These are phyloP conservation scores for Massarina eburnea DNA, from an alignment of 2,329 filamentous ascomycete species.

Conservation along the genomic window DNA sequence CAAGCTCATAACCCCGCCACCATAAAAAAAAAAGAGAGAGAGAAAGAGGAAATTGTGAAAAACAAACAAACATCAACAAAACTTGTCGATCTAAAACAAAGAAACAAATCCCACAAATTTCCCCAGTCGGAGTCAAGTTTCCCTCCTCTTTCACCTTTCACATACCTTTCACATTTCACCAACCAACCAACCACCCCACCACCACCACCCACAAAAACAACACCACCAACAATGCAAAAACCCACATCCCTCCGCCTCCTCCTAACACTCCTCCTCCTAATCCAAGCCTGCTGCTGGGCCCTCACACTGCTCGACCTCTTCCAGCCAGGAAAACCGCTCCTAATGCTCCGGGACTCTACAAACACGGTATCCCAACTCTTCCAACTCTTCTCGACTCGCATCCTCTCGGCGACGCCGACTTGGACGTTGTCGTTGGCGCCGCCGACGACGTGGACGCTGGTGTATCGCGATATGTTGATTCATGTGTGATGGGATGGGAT, in stretches of 20 bases:
- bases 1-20: too few relatives aligned
- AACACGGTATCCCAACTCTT: conserved; percentile 19
- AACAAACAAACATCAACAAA: too few relatives aligned
- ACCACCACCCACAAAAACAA: too few relatives aligned
- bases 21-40: too few relatives aligned
- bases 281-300: conserved; percentile 36
- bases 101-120: too few relatives aligned
- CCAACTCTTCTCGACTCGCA: background rate
- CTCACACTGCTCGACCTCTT: conserved; percentile 34
- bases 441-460: background rate
- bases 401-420: background rate
- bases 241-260: conserved; percentile 29
- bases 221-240: conserved; percentile 23
- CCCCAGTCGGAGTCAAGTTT: too few relatives aligned
- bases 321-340: conserved; percentile 29
- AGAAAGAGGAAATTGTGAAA: too few relatives aligned
- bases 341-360: conserved; percentile 21
- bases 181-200: background rate
- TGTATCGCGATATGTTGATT: background rate
- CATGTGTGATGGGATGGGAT: background rate
- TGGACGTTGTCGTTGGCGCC: background rate
- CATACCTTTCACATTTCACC: background rate
- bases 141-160: too few relatives aligned
- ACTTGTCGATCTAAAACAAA: too few relatives aligned
- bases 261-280: conserved; percentile 32